Evolutionary conservation across 2,329 filamentous ascomycete species (phyloP).

Genomic region (Leptographium galeiforme): DNA sequence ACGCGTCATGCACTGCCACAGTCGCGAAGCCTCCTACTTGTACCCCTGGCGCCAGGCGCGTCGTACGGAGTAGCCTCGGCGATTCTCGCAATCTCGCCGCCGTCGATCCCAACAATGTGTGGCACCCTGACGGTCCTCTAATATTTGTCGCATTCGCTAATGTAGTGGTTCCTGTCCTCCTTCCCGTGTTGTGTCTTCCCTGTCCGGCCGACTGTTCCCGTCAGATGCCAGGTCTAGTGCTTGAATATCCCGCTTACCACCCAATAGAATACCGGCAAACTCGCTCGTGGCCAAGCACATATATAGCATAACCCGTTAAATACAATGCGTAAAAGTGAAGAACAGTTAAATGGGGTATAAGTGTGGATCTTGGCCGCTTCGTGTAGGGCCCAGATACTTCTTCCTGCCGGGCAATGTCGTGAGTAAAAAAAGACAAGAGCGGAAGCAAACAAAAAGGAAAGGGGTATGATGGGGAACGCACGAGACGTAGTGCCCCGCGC

Average conservation of each 20-base stretch:
- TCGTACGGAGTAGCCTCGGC: too few species aligned
- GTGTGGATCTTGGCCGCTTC: not conserved
- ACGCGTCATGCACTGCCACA: too few species aligned
- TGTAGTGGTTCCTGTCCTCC: not conserved
- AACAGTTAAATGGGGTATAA: constrained; percentile 1
- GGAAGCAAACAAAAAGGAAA: not conserved
- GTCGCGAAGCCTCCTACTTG: too few species aligned
- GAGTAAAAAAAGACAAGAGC: not conserved
- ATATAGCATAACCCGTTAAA: constrained; percentile 3
- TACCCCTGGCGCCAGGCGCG: too few species aligned
- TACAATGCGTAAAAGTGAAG: constrained; percentile 1
- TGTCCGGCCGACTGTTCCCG: not conserved
- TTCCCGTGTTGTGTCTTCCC: not conserved
- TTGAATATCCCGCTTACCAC: not conserved
- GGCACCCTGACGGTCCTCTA: not conserved
- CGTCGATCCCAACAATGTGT: not conserved
- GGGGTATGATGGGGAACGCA: not conserved
- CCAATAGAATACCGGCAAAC: not conserved
- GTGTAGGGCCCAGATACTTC: not conserved
- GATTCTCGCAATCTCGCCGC: too few species aligned
- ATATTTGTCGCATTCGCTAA: not conserved
- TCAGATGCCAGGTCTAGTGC: not conserved
- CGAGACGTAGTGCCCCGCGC: not conserved
- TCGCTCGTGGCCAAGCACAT: constrained; percentile 1
- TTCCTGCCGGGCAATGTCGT: not conserved